Percentiles rank a stretch among this genome's conserved stretches.
phyloP scores from a whole-genome alignment of 169 alveolate genomes.

The Cryptosporidium felis region DNA sequence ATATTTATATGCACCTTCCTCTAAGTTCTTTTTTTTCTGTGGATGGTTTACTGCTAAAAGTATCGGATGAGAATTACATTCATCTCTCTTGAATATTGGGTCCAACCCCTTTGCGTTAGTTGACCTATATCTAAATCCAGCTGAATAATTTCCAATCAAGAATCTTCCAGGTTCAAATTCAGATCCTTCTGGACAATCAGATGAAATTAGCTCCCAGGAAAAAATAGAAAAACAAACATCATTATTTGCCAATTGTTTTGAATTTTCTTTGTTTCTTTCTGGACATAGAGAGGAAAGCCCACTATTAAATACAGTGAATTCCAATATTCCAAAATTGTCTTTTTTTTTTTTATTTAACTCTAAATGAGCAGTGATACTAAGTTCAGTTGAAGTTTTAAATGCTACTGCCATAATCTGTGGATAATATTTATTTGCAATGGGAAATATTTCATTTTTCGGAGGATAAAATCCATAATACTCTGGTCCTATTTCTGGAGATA shows the following conservation, averaged over 20 bases:
- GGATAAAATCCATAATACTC: conserved; percentile 72
- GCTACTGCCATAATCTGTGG: conserved; percentile 65
- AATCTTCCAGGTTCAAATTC: conserved; percentile 22
- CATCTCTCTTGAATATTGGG: background rate
- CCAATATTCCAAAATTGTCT: background rate
- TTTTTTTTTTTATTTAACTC: background rate
- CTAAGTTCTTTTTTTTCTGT: background rate
- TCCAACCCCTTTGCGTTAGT: background rate
- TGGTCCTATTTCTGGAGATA: conserved; percentile 85
- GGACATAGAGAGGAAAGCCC: conserved; percentile 37
- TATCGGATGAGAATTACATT: background rate
- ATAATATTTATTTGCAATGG: conserved; percentile 45
- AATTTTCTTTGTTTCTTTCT: background rate
- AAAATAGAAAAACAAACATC: conserved; percentile 1
- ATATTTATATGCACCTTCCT: background rate
- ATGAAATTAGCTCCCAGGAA: conserved; percentile 14
- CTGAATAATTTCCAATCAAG: conserved; percentile 19
- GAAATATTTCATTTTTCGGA: conserved; percentile 52
- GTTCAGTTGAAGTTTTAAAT: conserved; percentile 9
- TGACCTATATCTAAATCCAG: conserved; percentile 62
- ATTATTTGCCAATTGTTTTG: background rate
- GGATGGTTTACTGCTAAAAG: background rate
- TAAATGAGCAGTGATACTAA: background rate
- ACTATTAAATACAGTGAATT: conserved; percentile 48
- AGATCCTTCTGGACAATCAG: background rate